These are phyloP conservation scores for Chaetomium sp. DNA, from an alignment of 2,329 filamentous ascomycete species.

Conservation along the genomic window DNA sequence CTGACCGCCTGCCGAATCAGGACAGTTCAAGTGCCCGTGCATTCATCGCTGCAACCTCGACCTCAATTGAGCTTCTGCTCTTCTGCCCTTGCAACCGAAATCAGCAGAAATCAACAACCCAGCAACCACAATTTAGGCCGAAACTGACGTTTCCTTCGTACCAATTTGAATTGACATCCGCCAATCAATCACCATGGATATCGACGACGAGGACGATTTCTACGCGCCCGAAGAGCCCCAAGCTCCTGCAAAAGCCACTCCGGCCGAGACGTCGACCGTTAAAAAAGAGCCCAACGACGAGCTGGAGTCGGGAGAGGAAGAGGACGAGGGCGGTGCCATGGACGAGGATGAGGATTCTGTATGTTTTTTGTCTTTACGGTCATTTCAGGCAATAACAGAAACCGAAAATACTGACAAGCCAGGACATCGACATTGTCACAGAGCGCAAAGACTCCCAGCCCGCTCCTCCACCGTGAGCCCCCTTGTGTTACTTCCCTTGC, in stretches of 20 bases:
- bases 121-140: no score
- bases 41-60: no score
- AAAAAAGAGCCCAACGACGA: constrained; percentile 42
- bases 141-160: neutral
- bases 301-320: constrained; percentile 58
- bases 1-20: constrained; percentile 21
- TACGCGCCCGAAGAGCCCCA: constrained; percentile 55
- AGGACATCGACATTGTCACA: constrained; percentile 64
- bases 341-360: constrained; percentile 55
- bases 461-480: constrained; percentile 52
- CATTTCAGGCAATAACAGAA: no score
- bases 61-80: neutral
- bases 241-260: constrained; percentile 26
- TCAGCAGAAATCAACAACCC: no score
- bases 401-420: neutral
- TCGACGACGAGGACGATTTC: constrained; percentile 63
- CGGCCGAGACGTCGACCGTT: constrained; percentile 24
- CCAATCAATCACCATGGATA: constrained; percentile 45
- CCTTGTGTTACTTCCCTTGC: no score
- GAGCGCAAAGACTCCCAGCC: constrained; percentile 59
- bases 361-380: constrained; percentile 5
- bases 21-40: no score
- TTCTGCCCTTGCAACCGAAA: neutral
- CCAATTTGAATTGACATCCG: neutral
- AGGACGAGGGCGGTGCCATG: constrained; percentile 55